phyloP scores from a whole-genome alignment of 805 yeast species.

The Candida coquimbonensis region DNA sequence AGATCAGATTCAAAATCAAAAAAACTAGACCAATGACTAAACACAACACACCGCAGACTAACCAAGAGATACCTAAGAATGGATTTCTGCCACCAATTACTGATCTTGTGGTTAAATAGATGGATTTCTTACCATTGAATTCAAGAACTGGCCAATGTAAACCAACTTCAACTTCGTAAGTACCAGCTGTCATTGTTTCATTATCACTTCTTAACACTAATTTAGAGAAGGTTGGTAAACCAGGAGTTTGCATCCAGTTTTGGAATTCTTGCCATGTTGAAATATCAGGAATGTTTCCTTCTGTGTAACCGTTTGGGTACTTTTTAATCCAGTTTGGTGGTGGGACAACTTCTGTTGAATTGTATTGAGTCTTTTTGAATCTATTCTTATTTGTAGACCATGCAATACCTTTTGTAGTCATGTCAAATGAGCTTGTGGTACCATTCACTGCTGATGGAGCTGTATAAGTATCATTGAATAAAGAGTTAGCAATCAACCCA shows the following conservation, averaged over 20 bases:
- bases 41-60: constrained; percentile 69
- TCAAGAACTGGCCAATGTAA: constrained; percentile 73
- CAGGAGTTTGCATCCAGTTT: constrained; percentile 85
- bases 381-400: constrained; percentile 65
- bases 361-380: constrained; percentile 58
- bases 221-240: constrained; percentile 60
- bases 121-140: constrained; percentile 59
- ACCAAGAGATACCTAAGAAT: constrained; percentile 68
- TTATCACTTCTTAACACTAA: constrained; percentile 56
- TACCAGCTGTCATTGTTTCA: constrained; percentile 47
- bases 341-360: constrained; percentile 57
- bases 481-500: constrained; percentile 75
- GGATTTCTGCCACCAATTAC: constrained; percentile 71
- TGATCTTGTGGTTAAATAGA: constrained; percentile 64
- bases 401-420: constrained; percentile 53
- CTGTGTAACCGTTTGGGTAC: constrained; percentile 70
- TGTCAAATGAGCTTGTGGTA: constrained; percentile 30
- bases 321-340: constrained; percentile 76
- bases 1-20: constrained; percentile 46
- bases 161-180: constrained; percentile 59
- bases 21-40: constrained; percentile 47
- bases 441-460: constrained; percentile 29
- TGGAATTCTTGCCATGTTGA: constrained; percentile 64
- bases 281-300: constrained; percentile 61
- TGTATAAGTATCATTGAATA: constrained; percentile 70